Evolutionary conservation across 2,329 filamentous ascomycete genomes (phyloP).

Genomic region (Pseudopyrenochaeta lycopersici): DNA sequence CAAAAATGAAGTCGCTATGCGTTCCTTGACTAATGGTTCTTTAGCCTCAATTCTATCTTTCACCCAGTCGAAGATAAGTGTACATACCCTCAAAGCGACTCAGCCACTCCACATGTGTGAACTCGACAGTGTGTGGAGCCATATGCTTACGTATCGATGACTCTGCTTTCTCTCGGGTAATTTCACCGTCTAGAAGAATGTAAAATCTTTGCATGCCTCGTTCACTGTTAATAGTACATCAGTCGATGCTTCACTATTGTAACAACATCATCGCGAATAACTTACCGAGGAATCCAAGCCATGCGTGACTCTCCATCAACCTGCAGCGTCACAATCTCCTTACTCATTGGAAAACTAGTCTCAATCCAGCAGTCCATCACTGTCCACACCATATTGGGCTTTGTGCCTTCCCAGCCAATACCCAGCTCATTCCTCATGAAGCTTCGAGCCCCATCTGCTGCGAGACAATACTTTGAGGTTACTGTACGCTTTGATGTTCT

Average conservation of each 20-base stretch:
- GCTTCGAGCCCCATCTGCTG: conserved; percentile 24
- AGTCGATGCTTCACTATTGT: background rate
- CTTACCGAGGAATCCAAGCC: conserved; percentile 57
- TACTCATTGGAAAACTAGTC: conserved; percentile 58
- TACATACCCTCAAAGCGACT: conserved; percentile 59
- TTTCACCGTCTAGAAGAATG: conserved; percentile 57
- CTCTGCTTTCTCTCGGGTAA: conserved; percentile 52
- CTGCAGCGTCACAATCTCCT: conserved; percentile 61
- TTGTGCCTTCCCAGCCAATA: conserved; percentile 56
- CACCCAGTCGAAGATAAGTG: background rate
- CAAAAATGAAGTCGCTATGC: conserved; percentile 21
- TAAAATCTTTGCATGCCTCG: conserved; percentile 60
- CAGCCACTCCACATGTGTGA: conserved; percentile 59
- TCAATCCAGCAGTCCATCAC: conserved; percentile 61
- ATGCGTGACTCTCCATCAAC: conserved; percentile 57
- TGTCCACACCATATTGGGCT: conserved; percentile 62
- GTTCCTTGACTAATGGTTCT: conserved; percentile 23
- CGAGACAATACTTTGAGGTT: conserved; percentile 20
- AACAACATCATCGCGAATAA: background rate
- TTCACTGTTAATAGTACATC: conserved; percentile 34
- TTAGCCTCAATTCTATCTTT: background rate
- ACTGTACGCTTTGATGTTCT: conserved; percentile 14
- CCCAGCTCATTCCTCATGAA: conserved; percentile 37
- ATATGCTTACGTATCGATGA: conserved; percentile 57
- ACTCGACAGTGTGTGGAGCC: conserved; percentile 55